Percentiles rank a stretch among this genome's conserved stretches.
Evolutionary conservation across 257 asterid species (phyloP).

Genomic region (Plantago ovata): DNA sequence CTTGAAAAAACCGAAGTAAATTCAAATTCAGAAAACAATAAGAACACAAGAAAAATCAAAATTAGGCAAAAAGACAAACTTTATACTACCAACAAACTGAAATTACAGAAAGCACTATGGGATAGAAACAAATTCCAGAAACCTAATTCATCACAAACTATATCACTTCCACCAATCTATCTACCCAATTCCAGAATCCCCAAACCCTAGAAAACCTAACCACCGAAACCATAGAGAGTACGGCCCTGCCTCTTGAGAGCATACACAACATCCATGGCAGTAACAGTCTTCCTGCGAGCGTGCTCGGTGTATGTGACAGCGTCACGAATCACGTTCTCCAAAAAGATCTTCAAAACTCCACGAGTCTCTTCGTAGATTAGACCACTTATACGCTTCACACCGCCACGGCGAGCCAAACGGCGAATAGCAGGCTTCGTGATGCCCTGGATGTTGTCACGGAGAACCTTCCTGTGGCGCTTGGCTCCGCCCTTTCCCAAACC

Average conservation of each 20-base stretch:
- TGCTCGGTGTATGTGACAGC: conserved; percentile 55
- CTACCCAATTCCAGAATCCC: not conserved
- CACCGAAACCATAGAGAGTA: conserved; percentile 51
- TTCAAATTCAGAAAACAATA: too few relatives aligned
- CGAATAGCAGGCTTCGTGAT: too few relatives aligned
- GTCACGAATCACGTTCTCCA: conserved; percentile 50
- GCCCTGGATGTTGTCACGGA: conserved; percentile 49
- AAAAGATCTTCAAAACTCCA: conserved; percentile 44
- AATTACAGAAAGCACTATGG: too few relatives aligned
- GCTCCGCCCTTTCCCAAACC: conserved; percentile 68
- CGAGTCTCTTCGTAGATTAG: too few relatives aligned
- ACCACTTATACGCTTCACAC: too few relatives aligned
- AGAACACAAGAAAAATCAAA: too few relatives aligned
- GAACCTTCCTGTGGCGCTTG: conserved; percentile 50
- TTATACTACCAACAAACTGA: too few relatives aligned
- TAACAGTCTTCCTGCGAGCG: conserved; percentile 54
- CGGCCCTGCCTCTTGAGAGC: too few relatives aligned
- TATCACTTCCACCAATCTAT: conserved; percentile 18
- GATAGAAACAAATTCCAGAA: too few relatives aligned
- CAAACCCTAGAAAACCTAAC: conserved; percentile 18
- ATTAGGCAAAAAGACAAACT: too few relatives aligned
- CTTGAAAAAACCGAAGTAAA: too few relatives aligned
- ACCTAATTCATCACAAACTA: not conserved
- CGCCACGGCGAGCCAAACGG: too few relatives aligned
- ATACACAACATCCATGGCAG: conserved; percentile 55